phyloP scores from a whole-genome alignment of 352 stramenopile genomes.

The Globisporangium recalcitrans region DNA sequence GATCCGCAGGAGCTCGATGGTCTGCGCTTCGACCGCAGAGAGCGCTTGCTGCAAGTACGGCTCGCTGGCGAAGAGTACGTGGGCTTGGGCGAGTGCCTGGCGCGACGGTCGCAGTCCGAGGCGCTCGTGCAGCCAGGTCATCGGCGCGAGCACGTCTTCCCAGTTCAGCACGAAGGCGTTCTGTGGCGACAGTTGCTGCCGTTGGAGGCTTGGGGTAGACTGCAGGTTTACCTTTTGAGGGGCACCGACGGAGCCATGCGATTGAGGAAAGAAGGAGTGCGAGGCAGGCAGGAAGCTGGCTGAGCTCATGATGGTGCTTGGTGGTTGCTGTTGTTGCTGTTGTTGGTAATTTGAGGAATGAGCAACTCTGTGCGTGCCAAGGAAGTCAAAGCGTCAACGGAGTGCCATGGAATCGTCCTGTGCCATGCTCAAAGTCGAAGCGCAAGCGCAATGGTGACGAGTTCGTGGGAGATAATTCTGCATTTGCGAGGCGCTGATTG shows the following conservation, averaged over 20 bases:
- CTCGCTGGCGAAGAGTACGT: slow-evolving; percentile 24
- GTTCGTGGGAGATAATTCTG: slow-evolving; percentile 10
- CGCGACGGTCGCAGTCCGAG: slow-evolving; percentile 36
- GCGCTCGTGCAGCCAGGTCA: slow-evolving; percentile 34
- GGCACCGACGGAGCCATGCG: not conserved
- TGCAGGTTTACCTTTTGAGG: not conserved
- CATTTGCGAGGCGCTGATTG: slow-evolving; percentile 11
- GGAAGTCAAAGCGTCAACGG: not conserved
- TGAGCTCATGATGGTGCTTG: slow-evolving; percentile 5
- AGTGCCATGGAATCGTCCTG: not conserved
- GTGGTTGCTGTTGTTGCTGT: not conserved
- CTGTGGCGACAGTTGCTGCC: not conserved
- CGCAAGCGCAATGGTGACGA: too few relatives aligned
- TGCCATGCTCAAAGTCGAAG: not conserved
- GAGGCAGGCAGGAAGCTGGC: not conserved
- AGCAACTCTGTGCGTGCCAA: not conserved
- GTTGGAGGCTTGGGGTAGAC: not conserved
- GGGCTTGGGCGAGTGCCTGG: slow-evolving; percentile 27
- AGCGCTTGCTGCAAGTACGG: slow-evolving; percentile 51
- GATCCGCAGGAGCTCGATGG: slow-evolving; percentile 35
- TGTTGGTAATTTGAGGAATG: slow-evolving; percentile 10
- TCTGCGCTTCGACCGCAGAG: slow-evolving; percentile 46
- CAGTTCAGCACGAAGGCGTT: slow-evolving; percentile 45
- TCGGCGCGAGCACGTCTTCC: slow-evolving; percentile 53
- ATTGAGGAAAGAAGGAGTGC: not conserved